Evolutionary conservation across 1,139 yeast genomes (phyloP).

Genomic region (Oligophagozyma castellii): DNA sequence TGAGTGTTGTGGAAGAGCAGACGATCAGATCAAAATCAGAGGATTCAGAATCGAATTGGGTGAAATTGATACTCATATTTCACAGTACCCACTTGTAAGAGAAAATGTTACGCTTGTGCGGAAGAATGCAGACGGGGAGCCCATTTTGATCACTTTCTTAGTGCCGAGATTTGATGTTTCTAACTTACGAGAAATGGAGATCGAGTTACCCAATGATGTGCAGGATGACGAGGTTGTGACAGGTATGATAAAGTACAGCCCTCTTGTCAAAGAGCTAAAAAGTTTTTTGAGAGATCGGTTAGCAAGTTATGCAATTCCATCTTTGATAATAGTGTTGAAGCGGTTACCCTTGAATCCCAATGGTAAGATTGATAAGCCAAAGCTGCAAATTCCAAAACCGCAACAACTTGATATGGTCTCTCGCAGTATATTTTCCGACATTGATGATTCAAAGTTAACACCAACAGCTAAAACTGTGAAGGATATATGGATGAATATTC

Average conservation of each 20-base stretch:
- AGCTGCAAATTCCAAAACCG: slow-evolving; percentile 85
- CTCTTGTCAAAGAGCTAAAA: slow-evolving; percentile 68
- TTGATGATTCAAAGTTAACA: slow-evolving; percentile 39
- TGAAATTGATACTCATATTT: slow-evolving; percentile 92
- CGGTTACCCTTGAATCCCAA: slow-evolving; percentile 91
- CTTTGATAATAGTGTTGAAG: slow-evolving; percentile 75
- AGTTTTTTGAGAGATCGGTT: slow-evolving; percentile 73
- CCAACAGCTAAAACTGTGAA: slow-evolving; percentile 54
- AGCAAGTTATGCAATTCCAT: slow-evolving; percentile 88
- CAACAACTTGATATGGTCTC: slow-evolving; percentile 52
- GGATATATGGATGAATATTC: slow-evolving; percentile 72
- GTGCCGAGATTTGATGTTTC: slow-evolving; percentile 63
- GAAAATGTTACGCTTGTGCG: slow-evolving; percentile 90
- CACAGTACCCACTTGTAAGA: slow-evolving; percentile 82
- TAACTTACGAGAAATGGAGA: slow-evolving; percentile 27
- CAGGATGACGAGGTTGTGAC: slow-evolving; percentile 53
- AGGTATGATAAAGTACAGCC: slow-evolving; percentile 66
- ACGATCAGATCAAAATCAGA: slow-evolving; percentile 95
- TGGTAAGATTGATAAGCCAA: slow-evolving; percentile 97
- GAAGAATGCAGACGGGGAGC: slow-evolving; percentile 85
- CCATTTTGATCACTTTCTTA: slow-evolving; percentile 77
- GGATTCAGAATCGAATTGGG: slow-evolving; percentile 98
- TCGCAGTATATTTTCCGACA: slow-evolving; percentile 26
- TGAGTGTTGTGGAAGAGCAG: slow-evolving; percentile 98
- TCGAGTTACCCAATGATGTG: slow-evolving; percentile 25